Base-by-base conservation (phyloP, 75 land plant species). In the Cunninghamia lanceolata region DNA sequence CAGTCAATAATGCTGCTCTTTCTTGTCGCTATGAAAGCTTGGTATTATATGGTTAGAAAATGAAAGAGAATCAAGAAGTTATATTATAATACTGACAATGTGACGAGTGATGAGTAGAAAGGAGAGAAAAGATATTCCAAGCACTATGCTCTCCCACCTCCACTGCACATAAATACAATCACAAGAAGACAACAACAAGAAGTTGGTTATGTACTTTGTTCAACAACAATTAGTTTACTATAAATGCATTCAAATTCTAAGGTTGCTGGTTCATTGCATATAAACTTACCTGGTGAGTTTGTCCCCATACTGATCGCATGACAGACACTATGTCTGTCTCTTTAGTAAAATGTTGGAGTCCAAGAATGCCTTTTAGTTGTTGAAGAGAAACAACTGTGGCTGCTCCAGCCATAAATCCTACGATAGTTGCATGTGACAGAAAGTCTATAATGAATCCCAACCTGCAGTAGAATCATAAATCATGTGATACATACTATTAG, bases 371-470 rank as follows among this genome's bases (percentile, higher is more conserved):
- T 87, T 96, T 96, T 3, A 96, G 89, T 83, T 96, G 98, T 79
- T 96, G 98, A 30, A 96, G 92, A 68, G 88, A 88, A 3, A 96
- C 93, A 25, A 93, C 89, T 0, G 93, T 94, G 14, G 95, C 95
- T 73, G 96, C 97, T 63, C 98, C 98, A 1, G 86, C 94, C 98
- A 95, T 96, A 89, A 96, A 96, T 14, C 98, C 98, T 43, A 94
- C 92, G 73, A 95, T 93, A 0, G 97, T 89, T 54, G 98, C 95
- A 89, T 96, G 96, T 39, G 97, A 95, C 78, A 96, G 83, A 82
- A 96, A 95, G 85, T 96, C 95, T 82, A 96, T 93, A 77, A 97
- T 89, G 66, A 96, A 94, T 42, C 99, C 99, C 32, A 97, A 86
- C 91, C 99, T 97, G 94, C 66, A 87, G 56, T 6, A 73, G 59